Conservation (phyloP, 768 basidiomycete species). For the Trametes elegans region DNA sequence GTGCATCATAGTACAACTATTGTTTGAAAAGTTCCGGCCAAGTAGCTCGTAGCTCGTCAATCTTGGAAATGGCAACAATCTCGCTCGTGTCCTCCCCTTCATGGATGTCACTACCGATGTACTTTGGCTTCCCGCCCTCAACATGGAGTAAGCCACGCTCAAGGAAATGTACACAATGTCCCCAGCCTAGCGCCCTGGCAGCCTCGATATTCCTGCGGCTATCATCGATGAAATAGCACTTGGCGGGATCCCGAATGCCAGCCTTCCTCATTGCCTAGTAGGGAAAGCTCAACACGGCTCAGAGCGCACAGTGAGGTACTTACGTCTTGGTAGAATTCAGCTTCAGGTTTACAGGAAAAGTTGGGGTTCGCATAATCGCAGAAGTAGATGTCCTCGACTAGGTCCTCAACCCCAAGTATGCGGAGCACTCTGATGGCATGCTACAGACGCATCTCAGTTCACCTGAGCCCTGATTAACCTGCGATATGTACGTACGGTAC, state of each 20-base stretch:
- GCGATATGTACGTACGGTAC: constrained; percentile 44
- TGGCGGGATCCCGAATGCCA: constrained; percentile 57
- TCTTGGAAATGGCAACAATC: constrained; percentile 49
- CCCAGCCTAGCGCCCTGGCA: constrained; percentile 68
- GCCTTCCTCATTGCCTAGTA: constrained; percentile 65
- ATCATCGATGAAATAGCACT: constrained; percentile 81
- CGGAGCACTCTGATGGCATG: constrained; percentile 78
- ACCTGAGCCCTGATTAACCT: background rate
- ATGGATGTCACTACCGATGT: constrained; percentile 37
- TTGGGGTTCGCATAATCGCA: constrained; percentile 70
- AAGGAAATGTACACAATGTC: constrained; percentile 70
- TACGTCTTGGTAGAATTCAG: constrained; percentile 66
- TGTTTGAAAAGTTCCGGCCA: constrained; percentile 76
- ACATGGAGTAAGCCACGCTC: constrained; percentile 62
- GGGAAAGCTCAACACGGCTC: background rate
- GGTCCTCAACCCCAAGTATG: constrained; percentile 70
- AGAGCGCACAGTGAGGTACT: constrained; percentile 3
- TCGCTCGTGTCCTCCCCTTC: constrained; percentile 41
- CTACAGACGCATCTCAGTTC: constrained; percentile 35
- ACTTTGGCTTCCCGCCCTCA: constrained; percentile 59
- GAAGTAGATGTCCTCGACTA: constrained; percentile 70
- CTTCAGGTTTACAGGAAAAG: constrained; percentile 82
- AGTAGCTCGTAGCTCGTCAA: constrained; percentile 66
- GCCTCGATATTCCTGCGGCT: constrained; percentile 66
- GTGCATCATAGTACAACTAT: background rate